These are phyloP conservation scores for Platanus orientalis DNA, from an alignment of 164 flowering plant species.

Conservation along the genomic window DNA sequence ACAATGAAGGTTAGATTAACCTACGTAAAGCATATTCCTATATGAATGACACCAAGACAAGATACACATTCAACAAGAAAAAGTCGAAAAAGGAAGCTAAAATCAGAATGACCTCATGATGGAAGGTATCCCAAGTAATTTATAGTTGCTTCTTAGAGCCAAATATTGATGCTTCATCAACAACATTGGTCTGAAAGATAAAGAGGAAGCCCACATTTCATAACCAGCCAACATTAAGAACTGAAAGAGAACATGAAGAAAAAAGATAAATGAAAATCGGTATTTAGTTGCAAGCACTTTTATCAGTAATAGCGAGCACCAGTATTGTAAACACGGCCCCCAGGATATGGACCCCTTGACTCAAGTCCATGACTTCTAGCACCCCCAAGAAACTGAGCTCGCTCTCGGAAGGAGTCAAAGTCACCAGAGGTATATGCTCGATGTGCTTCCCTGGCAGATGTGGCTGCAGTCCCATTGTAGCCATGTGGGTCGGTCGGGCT, in stretches of 20 bases:
- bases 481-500: constrained; percentile 36
- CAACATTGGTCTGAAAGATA: not conserved
- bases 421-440: constrained; percentile 34
- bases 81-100: too few species aligned
- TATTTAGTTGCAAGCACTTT: not conserved
- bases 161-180: too few species aligned
- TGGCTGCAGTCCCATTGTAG: constrained; percentile 24
- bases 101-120: too few species aligned
- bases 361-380: constrained; percentile 47
- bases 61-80: too few species aligned
- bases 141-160: too few species aligned
- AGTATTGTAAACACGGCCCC: constrained; percentile 51
- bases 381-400: constrained; percentile 41
- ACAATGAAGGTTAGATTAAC: too few species aligned
- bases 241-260: not conserved
- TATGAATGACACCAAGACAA: too few species aligned
- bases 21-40: too few species aligned
- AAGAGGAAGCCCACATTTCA: not conserved
- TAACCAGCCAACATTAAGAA: not conserved
- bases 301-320: constrained; percentile 47
- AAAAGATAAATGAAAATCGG: too few species aligned
- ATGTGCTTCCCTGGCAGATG: constrained; percentile 32
- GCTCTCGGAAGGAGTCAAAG: constrained; percentile 52
- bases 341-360: constrained; percentile 59
- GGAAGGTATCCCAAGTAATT: too few species aligned